A percentile compares a stretch with the other conserved stretches of the same genome.
Conservation (phyloP, 208 protist genomes). For the Phytomonas francai region DNA sequence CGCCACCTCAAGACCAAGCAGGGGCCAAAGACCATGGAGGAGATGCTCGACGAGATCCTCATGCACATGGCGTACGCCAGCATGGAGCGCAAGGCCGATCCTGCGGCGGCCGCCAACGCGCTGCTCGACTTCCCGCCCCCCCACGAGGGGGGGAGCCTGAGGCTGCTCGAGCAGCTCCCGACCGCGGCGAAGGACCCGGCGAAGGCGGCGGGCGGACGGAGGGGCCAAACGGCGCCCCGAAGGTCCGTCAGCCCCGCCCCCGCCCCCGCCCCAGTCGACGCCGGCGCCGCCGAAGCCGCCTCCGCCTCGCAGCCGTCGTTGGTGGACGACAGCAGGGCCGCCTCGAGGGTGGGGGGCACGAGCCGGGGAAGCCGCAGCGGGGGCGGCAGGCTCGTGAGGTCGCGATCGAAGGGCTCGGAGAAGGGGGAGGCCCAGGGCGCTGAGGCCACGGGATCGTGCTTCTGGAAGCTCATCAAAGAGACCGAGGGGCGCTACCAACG, state of each 20-base stretch:
- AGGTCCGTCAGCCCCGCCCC: neutral
- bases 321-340: neutral
- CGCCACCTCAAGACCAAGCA: slow-evolving; percentile 80
- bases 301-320: neutral
- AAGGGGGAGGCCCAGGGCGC: neutral
- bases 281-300: neutral
- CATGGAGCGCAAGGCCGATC: slow-evolving; percentile 58
- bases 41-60: slow-evolving; percentile 89
- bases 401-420: neutral
- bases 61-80: slow-evolving; percentile 88
- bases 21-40: slow-evolving; percentile 90
- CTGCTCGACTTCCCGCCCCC: slow-evolving; percentile 68
- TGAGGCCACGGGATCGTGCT: slow-evolving; percentile 4
- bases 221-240: neutral
- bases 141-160: slow-evolving; percentile 83
- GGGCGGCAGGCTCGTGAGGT: slow-evolving; percentile 2
- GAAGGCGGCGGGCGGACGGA: neutral
- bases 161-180: slow-evolving; percentile 35
- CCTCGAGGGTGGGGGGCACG: neutral
- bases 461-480: slow-evolving; percentile 48
- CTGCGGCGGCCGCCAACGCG: slow-evolving; percentile 22
- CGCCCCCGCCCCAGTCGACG: neutral
- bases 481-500: slow-evolving; percentile 51
- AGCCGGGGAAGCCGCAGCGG: neutral
- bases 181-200: neutral